Evolutionary conservation across 106 monocot species (phyloP), one percentile per base, ranked within the genome.

Genomic region (Dendrobium officinale): DNA sequence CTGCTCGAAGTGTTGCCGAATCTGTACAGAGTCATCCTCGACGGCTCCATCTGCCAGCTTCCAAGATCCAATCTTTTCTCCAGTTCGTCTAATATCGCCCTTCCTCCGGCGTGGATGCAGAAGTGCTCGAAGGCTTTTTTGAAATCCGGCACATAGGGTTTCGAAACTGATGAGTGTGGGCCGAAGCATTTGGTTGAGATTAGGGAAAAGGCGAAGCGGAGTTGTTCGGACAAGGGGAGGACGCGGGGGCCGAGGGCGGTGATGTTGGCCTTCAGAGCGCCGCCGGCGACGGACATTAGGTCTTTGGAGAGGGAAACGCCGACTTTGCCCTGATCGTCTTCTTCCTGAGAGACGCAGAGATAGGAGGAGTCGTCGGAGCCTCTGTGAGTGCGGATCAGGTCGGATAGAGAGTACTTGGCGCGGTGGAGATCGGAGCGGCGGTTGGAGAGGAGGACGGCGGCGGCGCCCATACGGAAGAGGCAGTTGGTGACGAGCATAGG

Each of bases 21-120:
- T 66, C 68, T 68, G 49, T 48, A 72, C 13, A 80, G 80, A 27
- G 80, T 80, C 80, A 80, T 80, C 51, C 80, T 45, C 70, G 80
- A 80, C 70, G 80, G 72, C 68, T 80, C 80, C 70, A 80, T 80
- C 13, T 80, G 49, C 80, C 70, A 70, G 2, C 13, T 4, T 4
- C 43, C 33, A 18, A 78, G 58, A 10, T 15, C 18, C 17, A 78
- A 10, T 9, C 6, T 58, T 31, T 19, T 56, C 49, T 58, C 56
- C 55, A 95, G 47, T 79, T 90, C 92, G 81, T 95, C 94, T 42
- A 95, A 83, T 80, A 92, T 91, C 48, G 88, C 94, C 74, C 86
- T 77, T 8, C 92, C 91, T 0, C 96, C 93, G 24, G 91, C 84
- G 84, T 96, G 96, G 42, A 96, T 88, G 89, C 96, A 96, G 81